Base-by-base conservation (phyloP, 1,284 basidiomycete species). In the Ustilago trichophora region DNA sequence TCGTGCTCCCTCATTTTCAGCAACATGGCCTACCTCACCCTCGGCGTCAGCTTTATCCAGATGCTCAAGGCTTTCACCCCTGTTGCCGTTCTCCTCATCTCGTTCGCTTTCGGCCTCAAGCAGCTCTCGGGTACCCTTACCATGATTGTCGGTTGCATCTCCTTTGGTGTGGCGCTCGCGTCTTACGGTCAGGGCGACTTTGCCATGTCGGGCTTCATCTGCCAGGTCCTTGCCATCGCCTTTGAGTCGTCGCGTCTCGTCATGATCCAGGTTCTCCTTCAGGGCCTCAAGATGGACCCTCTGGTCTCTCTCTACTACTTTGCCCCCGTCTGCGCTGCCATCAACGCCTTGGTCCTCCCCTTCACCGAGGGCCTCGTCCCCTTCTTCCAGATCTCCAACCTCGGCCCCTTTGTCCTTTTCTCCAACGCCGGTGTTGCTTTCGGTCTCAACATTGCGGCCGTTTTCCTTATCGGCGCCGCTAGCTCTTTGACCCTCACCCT, bases 31-130 rank as follows among this genome's bases (percentile, higher is more conserved):
- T 97, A 97, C 82, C 88, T 97, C 29, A 89, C 92, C 64, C 87
- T 98, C 52, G 90, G 88, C 65, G 91, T 97, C 25, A 88, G 91
- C 2, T 97, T 94, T 83, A 96, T 97, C 72, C 94, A 97, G 82
- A 98, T 98, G 94, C 89, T 97, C 84, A 96, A 96, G 88, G 95
- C 94, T 8, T 98, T 98, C 84, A 91, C 87, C n/a, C 93, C 94
- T 0, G 94, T 97, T 13, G 92, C 93, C 1, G 96, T 98, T 74
- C 87, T 98, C 27, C 87, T 98, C 70, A 94, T 97, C 78, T 94
- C 93, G 8, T 97, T 94, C 86, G 85, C 87, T 1, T 91, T 90
- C 85, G 89, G 90, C 68, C 88, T 94, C 63, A 90, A 93, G 81
- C 92, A 96, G 63, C 91, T 93, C 6, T 93, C 87, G 82, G 87